These are phyloP conservation scores for Fragaria vesca DNA, from an alignment of 306 rosid species.

Conservation along the genomic window DNA sequence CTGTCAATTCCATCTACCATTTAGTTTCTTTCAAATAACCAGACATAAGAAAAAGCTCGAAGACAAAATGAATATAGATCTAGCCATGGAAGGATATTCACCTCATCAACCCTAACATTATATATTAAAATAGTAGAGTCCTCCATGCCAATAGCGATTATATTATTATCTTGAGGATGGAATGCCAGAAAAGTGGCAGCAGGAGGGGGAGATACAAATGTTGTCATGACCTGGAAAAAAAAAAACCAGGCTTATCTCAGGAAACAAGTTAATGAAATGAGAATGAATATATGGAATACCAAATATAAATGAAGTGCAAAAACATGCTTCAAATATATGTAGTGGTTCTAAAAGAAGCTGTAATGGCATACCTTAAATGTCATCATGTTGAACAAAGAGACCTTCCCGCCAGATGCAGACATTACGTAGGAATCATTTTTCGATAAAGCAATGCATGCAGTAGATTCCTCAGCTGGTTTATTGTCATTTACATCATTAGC, in stretches of 20 bases:
- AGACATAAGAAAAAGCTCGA: background rate
- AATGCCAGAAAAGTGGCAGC: slow-evolving; percentile 49
- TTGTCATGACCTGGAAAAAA: slow-evolving; percentile 42
- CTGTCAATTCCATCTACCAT: slow-evolving; percentile 25
- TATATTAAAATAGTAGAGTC: slow-evolving; percentile 45
- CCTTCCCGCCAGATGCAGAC: slow-evolving; percentile 53
- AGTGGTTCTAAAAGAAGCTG: background rate
- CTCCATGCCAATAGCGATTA: slow-evolving; percentile 51
- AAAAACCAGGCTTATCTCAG: background rate
- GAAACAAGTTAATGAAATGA: background rate
- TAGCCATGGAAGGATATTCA: slow-evolving; percentile 11
- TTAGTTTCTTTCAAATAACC: slow-evolving; percentile 6
- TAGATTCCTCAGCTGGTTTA: slow-evolving; percentile 43
- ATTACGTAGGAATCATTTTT: slow-evolving; percentile 48
- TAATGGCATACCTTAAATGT: slow-evolving; percentile 40
- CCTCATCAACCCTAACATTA: slow-evolving; percentile 51
- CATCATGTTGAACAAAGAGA: slow-evolving; percentile 49
- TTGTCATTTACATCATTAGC: slow-evolving; percentile 39
- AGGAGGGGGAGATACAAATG: slow-evolving; percentile 46
- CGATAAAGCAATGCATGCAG: slow-evolving; percentile 47
- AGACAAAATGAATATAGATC: slow-evolving; percentile 1
- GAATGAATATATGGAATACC: background rate
- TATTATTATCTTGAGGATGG: slow-evolving; percentile 49
- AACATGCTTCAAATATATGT: background rate
- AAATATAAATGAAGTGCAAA: background rate